These are phyloP conservation scores for Westerdykella ornata DNA, from an alignment of 2,329 filamentous ascomycete species.

Conservation along the genomic window DNA sequence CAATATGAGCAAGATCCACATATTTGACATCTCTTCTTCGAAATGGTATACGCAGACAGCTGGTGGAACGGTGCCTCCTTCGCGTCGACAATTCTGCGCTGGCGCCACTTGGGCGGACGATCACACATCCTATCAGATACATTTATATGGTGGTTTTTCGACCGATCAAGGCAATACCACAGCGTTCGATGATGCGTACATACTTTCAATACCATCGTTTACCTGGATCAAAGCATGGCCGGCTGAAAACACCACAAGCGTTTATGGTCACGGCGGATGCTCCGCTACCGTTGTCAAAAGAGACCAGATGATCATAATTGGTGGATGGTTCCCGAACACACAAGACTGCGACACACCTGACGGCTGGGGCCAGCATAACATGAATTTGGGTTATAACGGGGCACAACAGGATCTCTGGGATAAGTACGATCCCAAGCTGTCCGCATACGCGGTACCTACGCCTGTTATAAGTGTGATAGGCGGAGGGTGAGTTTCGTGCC, in stretches of 20 bases:
- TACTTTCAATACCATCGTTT: slow-evolving; percentile 57
- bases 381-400: slow-evolving; percentile 50
- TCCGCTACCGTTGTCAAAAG: slow-evolving; percentile 51
- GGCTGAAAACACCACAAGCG: slow-evolving; percentile 38
- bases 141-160: slow-evolving; percentile 55
- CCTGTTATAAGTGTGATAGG: slow-evolving; percentile 46
- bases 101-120: slow-evolving; percentile 55
- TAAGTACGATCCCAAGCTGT: slow-evolving; percentile 46
- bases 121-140: slow-evolving; percentile 58
- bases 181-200: slow-evolving; percentile 57
- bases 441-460: slow-evolving; percentile 50
- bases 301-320: slow-evolving; percentile 58
- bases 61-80: slow-evolving; percentile 47
- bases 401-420: slow-evolving; percentile 46
- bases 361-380: slow-evolving; percentile 52
- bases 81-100: slow-evolving; percentile 55
- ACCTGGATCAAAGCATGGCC: slow-evolving; percentile 55
- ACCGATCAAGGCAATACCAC: slow-evolving; percentile 40
- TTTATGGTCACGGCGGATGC: slow-evolving; percentile 49
- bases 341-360: slow-evolving; percentile 48
- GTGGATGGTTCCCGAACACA: slow-evolving; percentile 50
- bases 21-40: slow-evolving; percentile 55
- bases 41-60: slow-evolving; percentile 57
- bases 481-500: slow-evolving; percentile 28
- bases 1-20: slow-evolving; percentile 44